Base-by-base conservation (phyloP, 1,139 yeast genomes). In the Suhomyces kunorum region DNA sequence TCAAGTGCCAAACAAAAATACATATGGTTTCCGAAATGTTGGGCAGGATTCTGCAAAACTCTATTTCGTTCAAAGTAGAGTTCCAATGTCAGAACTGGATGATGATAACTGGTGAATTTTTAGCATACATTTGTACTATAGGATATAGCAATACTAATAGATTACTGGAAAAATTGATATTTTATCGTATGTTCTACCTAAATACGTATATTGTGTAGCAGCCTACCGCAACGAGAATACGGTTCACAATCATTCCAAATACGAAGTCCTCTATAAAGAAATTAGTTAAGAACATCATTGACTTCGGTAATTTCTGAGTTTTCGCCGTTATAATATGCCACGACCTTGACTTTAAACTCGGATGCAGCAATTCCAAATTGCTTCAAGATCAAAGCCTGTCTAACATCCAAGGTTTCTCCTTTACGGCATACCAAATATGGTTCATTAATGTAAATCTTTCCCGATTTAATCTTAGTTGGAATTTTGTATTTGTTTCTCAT, bases 361-460 rank as follows among this genome's bases (percentile, higher is more conserved):
- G 96, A 78, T 43, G 90, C 88, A 19, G 97, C 97, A 44, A 92
- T 80, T 56, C 99, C 99, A 64, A 92, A 94, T 58, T 88, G 94
- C 67, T 94, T 94, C 63, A 92, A 76, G 44, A 92, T 80, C 55
- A 92, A 77, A 23, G 98, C 95, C 68, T 94, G 95, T 59, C 87
- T 85, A 42, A 90, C 94, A 64, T 89, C 95, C 49, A 94, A 76
- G 27, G 75, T 71, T 46, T 89, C 88, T 28, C 95, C 97, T 55
- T 83, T 72, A 42, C 71, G 71, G 66, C 96, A 89, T 30, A 94
- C 96, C 37, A 76, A 75, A 63, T 79, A 88, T 38, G 94, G 95
- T 49, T 81, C 80, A 26, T 78, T 80, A 40, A 92, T 68, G 39
- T 79, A 74, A 48, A 92, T 84, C 63, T 90, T 90, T 61, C 99